These are phyloP conservation scores for Tetrahymena thermophila DNA, from an alignment of 73 alveolate species.

Conservation along the genomic window DNA sequence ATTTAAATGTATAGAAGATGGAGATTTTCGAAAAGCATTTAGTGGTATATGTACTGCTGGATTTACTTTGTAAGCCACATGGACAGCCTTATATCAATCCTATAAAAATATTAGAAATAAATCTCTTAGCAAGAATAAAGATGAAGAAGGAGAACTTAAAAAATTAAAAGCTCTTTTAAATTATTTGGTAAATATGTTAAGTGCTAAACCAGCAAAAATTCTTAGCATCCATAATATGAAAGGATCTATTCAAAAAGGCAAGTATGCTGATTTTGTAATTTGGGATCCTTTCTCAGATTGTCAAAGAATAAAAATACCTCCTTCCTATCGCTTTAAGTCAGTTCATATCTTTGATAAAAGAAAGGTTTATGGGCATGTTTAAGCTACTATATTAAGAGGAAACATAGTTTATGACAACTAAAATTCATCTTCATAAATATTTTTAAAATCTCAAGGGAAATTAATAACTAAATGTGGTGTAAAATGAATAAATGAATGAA, in stretches of 20 bases:
- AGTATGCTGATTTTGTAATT: conserved; percentile 9
- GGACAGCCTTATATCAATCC: conserved; percentile 5
- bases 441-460: neutral
- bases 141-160: neutral
- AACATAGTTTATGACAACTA: neutral
- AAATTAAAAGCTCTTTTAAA: neutral
- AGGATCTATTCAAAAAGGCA: conserved; percentile 15
- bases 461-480: neutral
- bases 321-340: neutral
- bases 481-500: neutral
- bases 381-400: neutral
- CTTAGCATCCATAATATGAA: neutral
- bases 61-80: conserved; percentile 12
- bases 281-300: conserved; percentile 15
- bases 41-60: conserved; percentile 21
- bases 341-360: neutral
- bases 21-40: conserved; percentile 28
- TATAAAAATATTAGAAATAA: neutral
- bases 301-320: neutral
- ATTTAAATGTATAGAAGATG: neutral
- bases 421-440: neutral
- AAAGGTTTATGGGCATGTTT: neutral
- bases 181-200: neutral
- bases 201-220: conserved; percentile 24
- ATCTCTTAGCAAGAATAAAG: neutral